Evolutionary conservation across 2,329 filamentous ascomycete genomes (phyloP), one percentile per base, ranked within the genome.

Genomic region (Onygena corvina): DNA sequence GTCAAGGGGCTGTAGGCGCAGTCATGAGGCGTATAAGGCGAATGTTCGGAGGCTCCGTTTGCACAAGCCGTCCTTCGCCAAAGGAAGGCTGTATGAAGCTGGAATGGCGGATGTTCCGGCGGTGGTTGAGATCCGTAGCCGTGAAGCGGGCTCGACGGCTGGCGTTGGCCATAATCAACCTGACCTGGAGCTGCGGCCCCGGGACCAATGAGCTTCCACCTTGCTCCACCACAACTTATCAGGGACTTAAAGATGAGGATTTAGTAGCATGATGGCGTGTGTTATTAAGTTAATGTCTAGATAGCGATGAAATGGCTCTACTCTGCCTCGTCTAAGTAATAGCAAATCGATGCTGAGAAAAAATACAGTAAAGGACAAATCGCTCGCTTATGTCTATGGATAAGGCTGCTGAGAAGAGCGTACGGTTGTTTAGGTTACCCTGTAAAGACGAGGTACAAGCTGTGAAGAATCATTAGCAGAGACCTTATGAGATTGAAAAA

Each of bases 361-460:
- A 33, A n/a, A 14, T 35, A 35, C 12, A 35, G 14, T 3, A 16
- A 18, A 16, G n/a, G 35, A 42, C 21, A 21, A n/a, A 23, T 14
- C 21, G 38, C 38, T 12, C 5, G 38, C 3, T 4, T 25, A 42
- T 40, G n/a, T 42, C 12, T 42, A 27, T 6, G 38, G 12, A 16
- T 31, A 21, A n/a, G 14, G 12, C 31, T 11, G 44, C 14, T 5
- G 7, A 21, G 8, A 31, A 47, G 36, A 11, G 34, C 42, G 38
- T 25, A n/a, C 34, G 12, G 8, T n/a, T 11, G 34, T 9, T 47
- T 53, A 54, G 27, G 36, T 33, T 11, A 40, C 18, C 30, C 23
- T 46, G 31, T 48, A 48, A 31, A 65, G 50, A 45, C 55, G 58
- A 23, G 57, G 50, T 23, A 51, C 47, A 33, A 48, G 35, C 48